Conservation (phyloP, 192 early-diverging fungal genomes). For the Coemansia sp. region DNA sequence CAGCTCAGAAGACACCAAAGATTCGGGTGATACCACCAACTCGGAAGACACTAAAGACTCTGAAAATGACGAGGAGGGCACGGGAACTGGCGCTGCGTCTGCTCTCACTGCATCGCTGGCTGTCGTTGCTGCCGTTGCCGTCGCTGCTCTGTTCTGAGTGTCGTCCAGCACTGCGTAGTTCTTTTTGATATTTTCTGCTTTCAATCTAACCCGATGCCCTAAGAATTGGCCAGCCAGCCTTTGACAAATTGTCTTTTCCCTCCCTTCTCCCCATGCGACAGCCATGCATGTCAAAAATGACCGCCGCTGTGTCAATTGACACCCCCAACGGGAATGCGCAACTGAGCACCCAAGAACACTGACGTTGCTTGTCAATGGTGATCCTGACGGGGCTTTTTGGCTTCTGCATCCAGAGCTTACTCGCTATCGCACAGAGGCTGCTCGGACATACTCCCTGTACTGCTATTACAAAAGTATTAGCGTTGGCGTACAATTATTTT, state of each 20-base stretch:
- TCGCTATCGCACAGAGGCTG: background rate
- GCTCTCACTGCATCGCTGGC: conserved; percentile 32
- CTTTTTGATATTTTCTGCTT: conserved; percentile 3
- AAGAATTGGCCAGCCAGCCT: background rate
- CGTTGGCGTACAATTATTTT: background rate
- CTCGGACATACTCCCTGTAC: no score
- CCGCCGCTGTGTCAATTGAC: background rate
- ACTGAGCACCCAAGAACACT: background rate
- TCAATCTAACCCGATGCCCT: conserved; percentile 1
- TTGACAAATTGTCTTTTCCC: background rate
- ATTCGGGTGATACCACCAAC: background rate
- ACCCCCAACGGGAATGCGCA: background rate
- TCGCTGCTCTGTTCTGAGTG: conserved; percentile 40
- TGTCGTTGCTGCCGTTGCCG: conserved; percentile 35
- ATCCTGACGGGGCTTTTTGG: background rate
- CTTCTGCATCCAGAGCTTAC: background rate
- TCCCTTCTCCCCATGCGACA: background rate
- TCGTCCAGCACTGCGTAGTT: background rate
- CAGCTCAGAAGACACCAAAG: background rate
- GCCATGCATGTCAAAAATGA: conserved; percentile 5
- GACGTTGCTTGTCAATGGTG: background rate
- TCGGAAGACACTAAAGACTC: background rate
- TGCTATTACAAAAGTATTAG: no score
- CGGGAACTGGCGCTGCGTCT: conserved; percentile 18
- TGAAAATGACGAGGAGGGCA: background rate